A percentile compares a stretch with the other conserved stretches of the same genome.
phyloP scores from a whole-genome alignment of 768 basidiomycete genomes.

The Boletus rubroflammeus region DNA sequence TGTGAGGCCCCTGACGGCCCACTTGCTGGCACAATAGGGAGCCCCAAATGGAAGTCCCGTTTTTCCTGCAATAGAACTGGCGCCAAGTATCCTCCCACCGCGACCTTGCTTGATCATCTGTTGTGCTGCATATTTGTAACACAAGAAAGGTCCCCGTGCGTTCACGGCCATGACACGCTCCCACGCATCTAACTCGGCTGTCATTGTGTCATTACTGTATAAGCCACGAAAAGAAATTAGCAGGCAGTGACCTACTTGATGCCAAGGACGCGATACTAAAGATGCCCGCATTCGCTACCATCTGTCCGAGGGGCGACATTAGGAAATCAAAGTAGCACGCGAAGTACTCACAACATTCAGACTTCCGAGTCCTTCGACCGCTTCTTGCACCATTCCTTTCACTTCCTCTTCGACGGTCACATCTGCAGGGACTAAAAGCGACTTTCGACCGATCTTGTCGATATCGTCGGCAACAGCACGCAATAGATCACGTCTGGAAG shows the following conservation, averaged over 20 bases:
- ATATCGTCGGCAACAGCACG: conserved; percentile 5
- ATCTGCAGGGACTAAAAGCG: conserved; percentile 13
- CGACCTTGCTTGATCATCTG: conserved; percentile 52
- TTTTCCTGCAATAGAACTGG: conserved; percentile 9
- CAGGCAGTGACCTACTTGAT: background rate
- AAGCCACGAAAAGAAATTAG: too few relatives aligned
- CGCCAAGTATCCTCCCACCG: conserved; percentile 52
- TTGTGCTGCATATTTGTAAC: conserved; percentile 58
- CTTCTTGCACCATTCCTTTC: background rate
- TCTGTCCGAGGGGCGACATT: background rate
- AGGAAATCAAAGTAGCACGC: background rate
- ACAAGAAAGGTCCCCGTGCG: conserved; percentile 51
- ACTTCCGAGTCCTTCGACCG: background rate
- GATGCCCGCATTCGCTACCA: conserved; percentile 14
- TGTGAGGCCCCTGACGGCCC: conserved; percentile 37
- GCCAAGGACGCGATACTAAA: background rate
- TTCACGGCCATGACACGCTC: conserved; percentile 34
- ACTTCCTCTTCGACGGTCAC: conserved; percentile 3
- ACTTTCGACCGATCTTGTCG: conserved; percentile 10
- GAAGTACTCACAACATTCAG: conserved; percentile 3
- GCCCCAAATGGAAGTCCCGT: background rate
- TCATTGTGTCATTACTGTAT: background rate
- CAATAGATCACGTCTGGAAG: conserved; percentile 9
- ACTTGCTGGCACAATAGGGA: conserved; percentile 35
- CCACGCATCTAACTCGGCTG: conserved; percentile 1